Evolutionary conservation across 306 rosid species (phyloP), one percentile per base, ranked within the genome.

Genomic region (Vigna radiata): DNA sequence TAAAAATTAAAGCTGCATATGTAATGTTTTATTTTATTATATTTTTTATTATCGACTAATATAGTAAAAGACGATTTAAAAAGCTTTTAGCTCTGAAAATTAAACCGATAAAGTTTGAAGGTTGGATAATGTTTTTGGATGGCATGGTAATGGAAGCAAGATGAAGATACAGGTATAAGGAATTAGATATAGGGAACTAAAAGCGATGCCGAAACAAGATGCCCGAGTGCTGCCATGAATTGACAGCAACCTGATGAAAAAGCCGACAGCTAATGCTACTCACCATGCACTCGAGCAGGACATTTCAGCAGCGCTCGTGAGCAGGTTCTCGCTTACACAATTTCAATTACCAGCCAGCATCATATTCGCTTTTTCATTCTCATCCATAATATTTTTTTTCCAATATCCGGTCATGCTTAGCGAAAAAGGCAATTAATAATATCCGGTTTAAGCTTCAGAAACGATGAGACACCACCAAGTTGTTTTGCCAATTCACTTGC

Each of bases 401-500:
- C 61, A 5, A 49, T 31, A 73, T 27, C 67, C 58, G 47, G 69
- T 55, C 76, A 64, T 46, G 80, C 18, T 92, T 81, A 90, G 77
- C 73, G 64, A 48, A 86, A 74, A 63, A 92, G 82, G 70, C 77
- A 71, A 73, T 62, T 83, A n/a, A 92, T 77, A 66, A 82, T 70
- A 19, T 91, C 93, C 5, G 86, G 90, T 73, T 82, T 87, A 75
- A 92, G 78, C 81, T 82, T 90, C 73, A 56, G 89, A 71, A 89
- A 87, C 33, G 86, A 83, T 37, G 84, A 69, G 81, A 67, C 53
- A 76, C 83, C 84, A 39, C 81, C 66, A 3, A 88, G 83, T 63
- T 84, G 91, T 77, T 90, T 87, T 23, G 89, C 92, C 83, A 89
- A 79, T 74, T 88, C 90, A 60, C 94, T 91, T 10, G 86, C 75